Conservation (phyloP, 148 eudicot genomes). For the Nyssa sinensis region DNA sequence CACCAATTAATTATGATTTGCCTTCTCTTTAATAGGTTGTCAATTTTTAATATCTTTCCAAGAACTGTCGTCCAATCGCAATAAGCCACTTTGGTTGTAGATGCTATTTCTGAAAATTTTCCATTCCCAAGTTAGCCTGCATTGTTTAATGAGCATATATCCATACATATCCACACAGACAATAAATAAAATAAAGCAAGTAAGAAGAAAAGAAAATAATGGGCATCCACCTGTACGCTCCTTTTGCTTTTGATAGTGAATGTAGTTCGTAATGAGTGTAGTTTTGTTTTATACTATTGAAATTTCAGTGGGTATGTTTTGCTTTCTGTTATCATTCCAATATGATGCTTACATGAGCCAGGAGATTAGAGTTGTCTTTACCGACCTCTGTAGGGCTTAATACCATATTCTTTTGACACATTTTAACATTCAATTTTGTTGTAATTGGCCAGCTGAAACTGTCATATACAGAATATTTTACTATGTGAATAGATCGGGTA, state of each 20-base stretch:
- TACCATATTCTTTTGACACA: constrained; percentile 4
- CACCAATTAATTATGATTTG: too few relatives aligned
- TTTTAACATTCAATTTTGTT: constrained; percentile 16
- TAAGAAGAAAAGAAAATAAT: too few relatives aligned
- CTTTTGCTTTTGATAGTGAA: neutral
- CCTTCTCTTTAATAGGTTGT: too few relatives aligned
- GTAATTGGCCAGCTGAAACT: constrained; percentile 69
- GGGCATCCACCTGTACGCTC: neutral
- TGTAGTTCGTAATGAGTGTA: neutral
- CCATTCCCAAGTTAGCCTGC: neutral
- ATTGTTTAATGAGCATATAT: neutral
- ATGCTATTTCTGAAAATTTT: neutral
- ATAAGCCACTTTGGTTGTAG: too few relatives aligned
- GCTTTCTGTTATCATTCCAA: neutral
- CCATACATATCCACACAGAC: too few relatives aligned
- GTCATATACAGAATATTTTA: too few relatives aligned
- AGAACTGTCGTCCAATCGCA: too few relatives aligned
- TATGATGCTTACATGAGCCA: neutral
- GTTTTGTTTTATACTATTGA: neutral
- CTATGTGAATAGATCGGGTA: constrained; percentile 81
- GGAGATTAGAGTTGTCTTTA: neutral
- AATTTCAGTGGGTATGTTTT: neutral
- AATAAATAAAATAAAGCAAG: too few relatives aligned
- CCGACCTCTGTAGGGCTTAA: too few relatives aligned
- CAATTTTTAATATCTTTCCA: too few relatives aligned